Evolutionary conservation across 352 stramenopile genomes (phyloP), one percentile per base, ranked within the genome.

Genomic region (Phytophthora tubulina): DNA sequence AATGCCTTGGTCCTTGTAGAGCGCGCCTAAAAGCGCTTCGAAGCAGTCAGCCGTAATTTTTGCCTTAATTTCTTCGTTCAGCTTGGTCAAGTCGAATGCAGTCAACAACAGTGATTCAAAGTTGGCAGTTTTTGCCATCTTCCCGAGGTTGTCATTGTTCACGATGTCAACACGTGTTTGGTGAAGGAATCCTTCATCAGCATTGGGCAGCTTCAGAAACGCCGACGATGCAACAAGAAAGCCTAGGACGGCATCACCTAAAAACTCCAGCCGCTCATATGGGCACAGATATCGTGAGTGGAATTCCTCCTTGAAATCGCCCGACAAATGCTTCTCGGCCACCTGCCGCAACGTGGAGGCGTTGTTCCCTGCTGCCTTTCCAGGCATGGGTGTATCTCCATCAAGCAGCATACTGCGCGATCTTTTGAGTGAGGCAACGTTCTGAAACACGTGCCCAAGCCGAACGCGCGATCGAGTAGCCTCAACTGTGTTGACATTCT

Each of bases 1-100:
- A 36, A 96, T 90, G 0, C 86, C 88, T 65, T 95, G 87, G 39
- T 97, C 90, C 21, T 88, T 90, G 72, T 91, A 95, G 9, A 97
- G 79, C 3, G 90, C 89, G 3, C 90, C 90, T 7, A 96, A 55
- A 35, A 97, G 56, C 7, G 90, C 90, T 61, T 96, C 88, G 35
- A 97, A 88, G 54, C 87, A 96, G 62, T 97, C 89, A 0, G 88
- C 90, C 2, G 85, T 81, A 36, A 97, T 95, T 75, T 95, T 96
- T 10, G 70, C 71, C 65, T 80, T 94, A 31, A 71, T 67, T 3
- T 90, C 73, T 45, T 83, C 76, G 8, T 86, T 70, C 9, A 93
- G 62, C 44, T 80, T 86, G 0, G 63, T 38, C 21, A 93, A 68
- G 36, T 95, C 81, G 42, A 93, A 95, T 13, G 89, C 88, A 10